Evolutionary conservation across 768 basidiomycete species (phyloP).

Genomic region (Chalciporus chontae): DNA sequence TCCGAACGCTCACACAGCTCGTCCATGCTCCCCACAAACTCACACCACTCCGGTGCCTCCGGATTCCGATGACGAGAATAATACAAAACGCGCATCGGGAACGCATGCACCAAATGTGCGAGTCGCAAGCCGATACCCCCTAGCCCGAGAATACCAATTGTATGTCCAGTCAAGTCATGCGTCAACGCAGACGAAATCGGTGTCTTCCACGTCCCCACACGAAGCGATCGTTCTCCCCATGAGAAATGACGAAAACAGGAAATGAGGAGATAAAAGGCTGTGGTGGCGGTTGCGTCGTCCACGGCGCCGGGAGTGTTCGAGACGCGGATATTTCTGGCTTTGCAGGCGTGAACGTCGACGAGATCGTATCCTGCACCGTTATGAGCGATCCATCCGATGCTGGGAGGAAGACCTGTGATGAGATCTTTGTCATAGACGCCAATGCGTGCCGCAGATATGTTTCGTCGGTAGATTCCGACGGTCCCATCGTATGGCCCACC

Average conservation of each 20-base stretch:
- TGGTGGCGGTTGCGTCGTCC: conserved; percentile 88
- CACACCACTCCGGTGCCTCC: conserved; percentile 67
- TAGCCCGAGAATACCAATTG: conserved; percentile 70
- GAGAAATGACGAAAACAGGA: conserved; percentile 75
- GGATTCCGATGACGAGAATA: conserved; percentile 58
- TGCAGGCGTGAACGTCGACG: conserved; percentile 72
- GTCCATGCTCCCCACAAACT: conserved; percentile 66
- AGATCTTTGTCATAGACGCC: conserved; percentile 50
- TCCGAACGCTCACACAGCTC: conserved; percentile 70
- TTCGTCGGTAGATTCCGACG: conserved; percentile 50
- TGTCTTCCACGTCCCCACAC: conserved; percentile 59
- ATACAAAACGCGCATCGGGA: conserved; percentile 90
- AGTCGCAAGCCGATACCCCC: conserved; percentile 77
- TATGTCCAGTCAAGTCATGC: conserved; percentile 65
- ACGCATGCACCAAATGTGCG: conserved; percentile 68
- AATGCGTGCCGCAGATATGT: conserved; percentile 40
- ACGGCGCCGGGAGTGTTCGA: conserved; percentile 91
- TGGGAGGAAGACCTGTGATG: conserved; percentile 55
- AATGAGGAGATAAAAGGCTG: conserved; percentile 78
- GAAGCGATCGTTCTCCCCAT: conserved; percentile 50
- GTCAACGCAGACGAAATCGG: conserved; percentile 42
- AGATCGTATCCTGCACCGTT: conserved; percentile 88
- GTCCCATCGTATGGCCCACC: conserved; percentile 48
- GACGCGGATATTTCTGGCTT: conserved; percentile 72
- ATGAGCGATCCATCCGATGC: conserved; percentile 80